Evolutionary conservation across 257 asterid species (phyloP).

Genomic region (Nicotiana otophora): DNA sequence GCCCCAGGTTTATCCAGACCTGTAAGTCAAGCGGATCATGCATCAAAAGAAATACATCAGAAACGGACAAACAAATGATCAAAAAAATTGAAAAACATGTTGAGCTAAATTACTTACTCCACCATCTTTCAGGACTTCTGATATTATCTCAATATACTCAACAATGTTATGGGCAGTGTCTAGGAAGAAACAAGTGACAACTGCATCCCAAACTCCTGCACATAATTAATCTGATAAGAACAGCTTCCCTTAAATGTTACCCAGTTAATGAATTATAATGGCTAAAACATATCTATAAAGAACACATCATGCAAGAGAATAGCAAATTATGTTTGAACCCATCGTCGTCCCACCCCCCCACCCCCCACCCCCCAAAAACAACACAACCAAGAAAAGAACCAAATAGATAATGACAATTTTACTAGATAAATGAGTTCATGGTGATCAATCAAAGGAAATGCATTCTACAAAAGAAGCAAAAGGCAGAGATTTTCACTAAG

Average conservation of each 20-base stretch:
- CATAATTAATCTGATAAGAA: constrained; percentile 14
- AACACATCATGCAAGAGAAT: not conserved
- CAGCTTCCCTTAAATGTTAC: not conserved
- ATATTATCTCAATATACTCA: constrained; percentile 81
- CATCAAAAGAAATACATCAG: constrained; percentile 12
- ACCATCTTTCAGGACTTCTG: constrained; percentile 80
- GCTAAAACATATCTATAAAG: not conserved
- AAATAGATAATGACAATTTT: not conserved
- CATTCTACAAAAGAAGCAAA: not conserved
- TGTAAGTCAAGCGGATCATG: constrained; percentile 20
- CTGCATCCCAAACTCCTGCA: constrained; percentile 96
- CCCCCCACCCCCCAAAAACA: not conserved
- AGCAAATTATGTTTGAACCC: not conserved
- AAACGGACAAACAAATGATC: constrained; percentile 6
- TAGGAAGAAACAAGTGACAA: constrained; percentile 92
- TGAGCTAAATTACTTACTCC: constrained; percentile 58
- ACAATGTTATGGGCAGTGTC: constrained; percentile 98
- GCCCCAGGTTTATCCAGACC: constrained; percentile 98
- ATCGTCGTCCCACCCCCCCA: not conserved
- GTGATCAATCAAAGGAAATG: not conserved
- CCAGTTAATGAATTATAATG: not conserved
- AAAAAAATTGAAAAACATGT: constrained; percentile 8
- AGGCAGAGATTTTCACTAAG: not conserved
- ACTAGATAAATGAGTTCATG: not conserved
- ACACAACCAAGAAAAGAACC: not conserved